Evolutionary conservation across 768 basidiomycete species (phyloP).

Genomic region (Russula sp.): DNA sequence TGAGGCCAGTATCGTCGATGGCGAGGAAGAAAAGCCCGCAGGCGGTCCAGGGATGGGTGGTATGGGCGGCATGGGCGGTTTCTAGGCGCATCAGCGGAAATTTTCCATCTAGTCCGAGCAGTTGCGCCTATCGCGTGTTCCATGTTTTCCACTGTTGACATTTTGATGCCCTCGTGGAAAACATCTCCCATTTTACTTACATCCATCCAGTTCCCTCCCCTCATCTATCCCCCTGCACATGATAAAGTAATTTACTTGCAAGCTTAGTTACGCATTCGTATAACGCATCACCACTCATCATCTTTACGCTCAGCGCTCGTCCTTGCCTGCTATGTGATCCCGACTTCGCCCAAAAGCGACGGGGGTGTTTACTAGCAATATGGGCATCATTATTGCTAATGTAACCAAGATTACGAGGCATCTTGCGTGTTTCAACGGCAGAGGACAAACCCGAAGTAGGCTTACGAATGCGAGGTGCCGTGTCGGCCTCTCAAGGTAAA

Average conservation of each 20-base stretch:
- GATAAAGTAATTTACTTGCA: constrained; percentile 20
- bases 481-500: too few species aligned
- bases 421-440: too few species aligned
- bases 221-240: not conserved
- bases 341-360: too few species aligned
- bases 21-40: constrained; percentile 69
- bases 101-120: not conserved
- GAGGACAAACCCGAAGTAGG: too few species aligned
- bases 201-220: not conserved
- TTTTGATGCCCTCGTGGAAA: not conserved
- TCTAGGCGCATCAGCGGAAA: constrained; percentile 28
- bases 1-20: constrained; percentile 89
- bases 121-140: not conserved
- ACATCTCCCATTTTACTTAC: not conserved
- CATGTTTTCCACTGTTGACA: not conserved
- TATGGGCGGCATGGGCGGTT: constrained; percentile 58
- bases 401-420: not conserved
- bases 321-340: not conserved
- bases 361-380: not conserved
- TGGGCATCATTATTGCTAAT: not conserved
- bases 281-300: constrained; percentile 20
- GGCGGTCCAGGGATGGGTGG: constrained; percentile 42
- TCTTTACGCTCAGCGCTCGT: not conserved
- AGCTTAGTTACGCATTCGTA: constrained; percentile 15
- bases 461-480: too few species aligned